Conservation (phyloP, 495 filamentous ascomycete genomes). For the Aspergillus mulundensis region DNA sequence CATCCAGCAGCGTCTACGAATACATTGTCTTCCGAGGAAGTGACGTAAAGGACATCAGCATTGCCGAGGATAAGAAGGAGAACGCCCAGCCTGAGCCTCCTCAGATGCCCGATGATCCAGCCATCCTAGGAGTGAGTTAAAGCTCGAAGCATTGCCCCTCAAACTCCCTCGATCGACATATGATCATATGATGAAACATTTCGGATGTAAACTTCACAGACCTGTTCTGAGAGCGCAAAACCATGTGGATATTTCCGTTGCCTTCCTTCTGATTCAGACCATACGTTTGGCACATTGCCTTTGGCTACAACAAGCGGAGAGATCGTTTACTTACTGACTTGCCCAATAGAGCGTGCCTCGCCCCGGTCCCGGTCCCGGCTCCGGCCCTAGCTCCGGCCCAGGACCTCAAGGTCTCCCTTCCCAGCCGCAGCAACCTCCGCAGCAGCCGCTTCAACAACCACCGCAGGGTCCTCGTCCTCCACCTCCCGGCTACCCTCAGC, state of each 20-base stretch:
- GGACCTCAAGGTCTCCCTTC: slow-evolving; percentile 38
- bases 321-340: neutral
- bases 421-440: slow-evolving; percentile 31
- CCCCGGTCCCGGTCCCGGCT: slow-evolving; percentile 25
- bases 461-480: slow-evolving; percentile 40
- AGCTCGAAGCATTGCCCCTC: neutral
- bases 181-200: slow-evolving; percentile 60
- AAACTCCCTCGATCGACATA: slow-evolving; percentile 4
- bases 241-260: slow-evolving; percentile 97
- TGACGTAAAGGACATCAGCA: slow-evolving; percentile 95
- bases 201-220: slow-evolving; percentile 56
- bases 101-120: slow-evolving; percentile 87
- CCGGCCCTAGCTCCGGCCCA: slow-evolving; percentile 22
- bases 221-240: slow-evolving; percentile 76
- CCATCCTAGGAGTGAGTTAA: slow-evolving; percentile 92
- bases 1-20: slow-evolving; percentile 85
- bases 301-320: neutral
- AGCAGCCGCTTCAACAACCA: slow-evolving; percentile 30
- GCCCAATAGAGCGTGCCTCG: slow-evolving; percentile 36
- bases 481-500: slow-evolving; percentile 49
- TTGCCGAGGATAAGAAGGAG: slow-evolving; percentile 79
- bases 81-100: slow-evolving; percentile 60
- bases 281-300: slow-evolving; percentile 6
- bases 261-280: slow-evolving; percentile 88
- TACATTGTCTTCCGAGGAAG: slow-evolving; percentile 99